Evolutionary conservation across 2,329 filamentous ascomycete genomes (phyloP).

Genomic region (Aspergillus sp.): DNA sequence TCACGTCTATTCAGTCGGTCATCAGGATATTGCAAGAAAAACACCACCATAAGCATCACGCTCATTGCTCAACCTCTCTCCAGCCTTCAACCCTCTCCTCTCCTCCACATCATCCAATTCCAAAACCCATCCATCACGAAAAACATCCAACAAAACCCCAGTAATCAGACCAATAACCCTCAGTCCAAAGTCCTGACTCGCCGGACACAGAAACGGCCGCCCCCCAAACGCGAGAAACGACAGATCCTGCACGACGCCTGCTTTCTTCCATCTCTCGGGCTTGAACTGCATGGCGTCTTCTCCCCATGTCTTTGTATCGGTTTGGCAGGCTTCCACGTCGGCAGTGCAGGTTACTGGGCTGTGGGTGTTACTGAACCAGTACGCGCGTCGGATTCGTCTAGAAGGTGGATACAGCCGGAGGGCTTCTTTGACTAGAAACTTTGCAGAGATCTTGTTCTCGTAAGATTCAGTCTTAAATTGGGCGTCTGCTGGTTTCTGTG

Average conservation of each 20-base stretch:
- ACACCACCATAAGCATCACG: background rate
- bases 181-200: background rate
- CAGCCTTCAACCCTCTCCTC: background rate
- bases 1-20: no score
- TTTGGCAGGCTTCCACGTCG: background rate
- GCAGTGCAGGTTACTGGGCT: background rate
- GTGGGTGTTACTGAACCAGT: background rate
- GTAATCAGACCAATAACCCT: background rate
- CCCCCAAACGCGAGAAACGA: background rate
- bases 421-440: background rate
- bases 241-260: no score
- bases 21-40: background rate
- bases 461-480: background rate
- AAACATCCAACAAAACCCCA: background rate
- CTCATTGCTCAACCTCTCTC: background rate
- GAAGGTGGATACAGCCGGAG: background rate
- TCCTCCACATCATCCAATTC: background rate
- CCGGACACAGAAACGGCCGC: background rate
- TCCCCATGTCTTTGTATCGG: background rate
- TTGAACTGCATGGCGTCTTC: background rate
- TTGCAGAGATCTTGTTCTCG: background rate
- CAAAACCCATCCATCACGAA: background rate
- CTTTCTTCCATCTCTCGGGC: background rate
- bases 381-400: background rate
- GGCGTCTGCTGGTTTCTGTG: background rate